Evolutionary conservation across 1,284 basidiomycete genomes (phyloP).

Genomic region (Trametes versicolor): DNA sequence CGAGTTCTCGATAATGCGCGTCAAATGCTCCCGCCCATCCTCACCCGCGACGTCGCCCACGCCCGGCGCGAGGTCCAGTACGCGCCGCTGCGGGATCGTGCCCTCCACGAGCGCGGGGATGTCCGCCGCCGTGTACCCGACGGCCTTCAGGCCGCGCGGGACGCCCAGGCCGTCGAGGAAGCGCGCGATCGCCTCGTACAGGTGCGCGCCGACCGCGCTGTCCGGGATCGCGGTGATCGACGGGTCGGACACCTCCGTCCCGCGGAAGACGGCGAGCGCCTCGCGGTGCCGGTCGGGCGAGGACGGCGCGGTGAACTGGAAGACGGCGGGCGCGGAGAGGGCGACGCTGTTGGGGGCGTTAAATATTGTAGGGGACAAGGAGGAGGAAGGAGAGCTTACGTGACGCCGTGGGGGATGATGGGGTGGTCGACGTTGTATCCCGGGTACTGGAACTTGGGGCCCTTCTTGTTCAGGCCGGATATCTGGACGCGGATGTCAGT

Average conservation of each 20-base stretch:
- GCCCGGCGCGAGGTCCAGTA: slow-evolving; percentile 88
- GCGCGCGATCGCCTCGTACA: slow-evolving; percentile 90
- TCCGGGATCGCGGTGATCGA: slow-evolving; percentile 83
- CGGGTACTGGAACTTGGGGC: slow-evolving; percentile 89
- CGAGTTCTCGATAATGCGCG: slow-evolving; percentile 78
- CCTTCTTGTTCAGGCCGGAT: slow-evolving; percentile 94
- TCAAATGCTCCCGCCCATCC: slow-evolving; percentile 83
- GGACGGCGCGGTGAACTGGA: slow-evolving; percentile 93
- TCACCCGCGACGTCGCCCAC: slow-evolving; percentile 83
- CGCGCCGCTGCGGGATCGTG: slow-evolving; percentile 87
- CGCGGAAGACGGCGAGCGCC: slow-evolving; percentile 86
- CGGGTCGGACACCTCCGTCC: slow-evolving; percentile 70
- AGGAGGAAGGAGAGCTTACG: slow-evolving; percentile 50
- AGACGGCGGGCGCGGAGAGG: slow-evolving; percentile 92
- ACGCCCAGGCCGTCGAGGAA: slow-evolving; percentile 91
- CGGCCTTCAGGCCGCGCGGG: slow-evolving; percentile 87
- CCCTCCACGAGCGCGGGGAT: slow-evolving; percentile 82
- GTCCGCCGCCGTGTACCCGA: slow-evolving; percentile 83
- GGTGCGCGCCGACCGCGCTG: slow-evolving; percentile 80
- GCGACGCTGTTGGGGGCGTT: slow-evolving; percentile 63
- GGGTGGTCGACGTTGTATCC: slow-evolving; percentile 86
- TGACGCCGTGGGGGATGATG: slow-evolving; percentile 93
- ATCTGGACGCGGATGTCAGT: slow-evolving; percentile 62
- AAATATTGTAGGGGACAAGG: background rate
- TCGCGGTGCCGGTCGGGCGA: slow-evolving; percentile 91